These are phyloP conservation scores for Aspergillus pseudonomiae DNA, from an alignment of 2,329 filamentous ascomycete genomes.

Conservation along the genomic window DNA sequence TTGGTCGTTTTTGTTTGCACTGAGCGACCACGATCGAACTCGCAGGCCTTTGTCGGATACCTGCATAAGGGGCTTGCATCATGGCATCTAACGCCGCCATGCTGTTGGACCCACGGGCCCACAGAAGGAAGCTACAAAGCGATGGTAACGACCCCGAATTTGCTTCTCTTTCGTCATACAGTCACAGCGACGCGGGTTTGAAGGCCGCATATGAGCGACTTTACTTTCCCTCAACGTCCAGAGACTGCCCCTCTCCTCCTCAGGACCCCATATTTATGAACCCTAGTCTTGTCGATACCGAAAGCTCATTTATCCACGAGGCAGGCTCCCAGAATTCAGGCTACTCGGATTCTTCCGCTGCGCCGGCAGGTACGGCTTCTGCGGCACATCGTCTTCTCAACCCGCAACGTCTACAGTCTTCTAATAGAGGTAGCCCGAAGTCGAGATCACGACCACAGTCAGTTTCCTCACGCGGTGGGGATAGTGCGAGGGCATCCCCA, in stretches of 20 bases:
- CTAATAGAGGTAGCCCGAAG: slow-evolving; percentile 10
- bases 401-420: slow-evolving; percentile 19
- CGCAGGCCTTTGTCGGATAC: slow-evolving; percentile 16
- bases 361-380: slow-evolving; percentile 31
- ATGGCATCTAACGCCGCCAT: slow-evolving; percentile 47
- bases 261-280: slow-evolving; percentile 20
- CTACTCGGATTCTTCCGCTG: slow-evolving; percentile 18
- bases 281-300: slow-evolving; percentile 15
- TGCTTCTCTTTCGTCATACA: slow-evolving; percentile 13
- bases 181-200: slow-evolving; percentile 11
- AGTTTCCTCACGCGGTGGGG: slow-evolving; percentile 15
- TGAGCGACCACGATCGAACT: not conserved
- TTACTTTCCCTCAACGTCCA: slow-evolving; percentile 14
- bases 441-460: slow-evolving; percentile 23
- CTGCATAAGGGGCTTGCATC: slow-evolving; percentile 19
- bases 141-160: slow-evolving; percentile 35
- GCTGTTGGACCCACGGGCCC: slow-evolving; percentile 48
- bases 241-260: slow-evolving; percentile 17
- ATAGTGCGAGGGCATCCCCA: slow-evolving; percentile 15
- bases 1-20: not conserved
- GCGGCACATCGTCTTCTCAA: slow-evolving; percentile 26
- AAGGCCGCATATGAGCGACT: slow-evolving; percentile 13
- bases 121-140: slow-evolving; percentile 39
- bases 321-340: slow-evolving; percentile 25
- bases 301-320: slow-evolving; percentile 29